Percentiles rank a stretch among this genome's conserved stretches.
These are phyloP conservation scores for Dorcoceras hygrometricum DNA, from an alignment of 257 asterid species.

Conservation along the genomic window DNA sequence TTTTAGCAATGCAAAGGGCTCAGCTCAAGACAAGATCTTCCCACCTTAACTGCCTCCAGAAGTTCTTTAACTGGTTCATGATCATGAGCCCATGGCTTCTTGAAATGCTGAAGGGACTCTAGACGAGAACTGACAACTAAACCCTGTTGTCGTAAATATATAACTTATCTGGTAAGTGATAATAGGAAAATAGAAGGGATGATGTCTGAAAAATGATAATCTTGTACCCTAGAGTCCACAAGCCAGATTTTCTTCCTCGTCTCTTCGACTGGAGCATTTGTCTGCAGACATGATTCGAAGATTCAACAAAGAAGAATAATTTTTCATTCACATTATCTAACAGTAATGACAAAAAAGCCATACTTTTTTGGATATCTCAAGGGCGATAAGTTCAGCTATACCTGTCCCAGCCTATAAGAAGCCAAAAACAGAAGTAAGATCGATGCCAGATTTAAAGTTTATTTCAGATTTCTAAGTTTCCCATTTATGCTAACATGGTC, in stretches of 20 bases:
- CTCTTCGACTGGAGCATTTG: slow-evolving; percentile 56
- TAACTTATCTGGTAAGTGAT: too few species aligned
- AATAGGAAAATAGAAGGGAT: too few species aligned
- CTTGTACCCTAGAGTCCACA: slow-evolving; percentile 74
- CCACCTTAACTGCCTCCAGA: slow-evolving; percentile 76
- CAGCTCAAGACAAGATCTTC: slow-evolving; percentile 19
- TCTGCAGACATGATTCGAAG: slow-evolving; percentile 40
- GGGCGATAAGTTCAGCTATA: slow-evolving; percentile 95
- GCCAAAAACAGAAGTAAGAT: slow-evolving; percentile 26
- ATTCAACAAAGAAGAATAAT: slow-evolving; percentile 6
- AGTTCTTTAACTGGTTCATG: slow-evolving; percentile 73
- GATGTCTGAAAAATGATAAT: slow-evolving; percentile 11
- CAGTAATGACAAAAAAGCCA: slow-evolving; percentile 10
- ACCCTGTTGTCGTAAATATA: slow-evolving; percentile 47
- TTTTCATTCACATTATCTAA: slow-evolving; percentile 16
- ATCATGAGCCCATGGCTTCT: slow-evolving; percentile 86
- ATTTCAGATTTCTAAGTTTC: background rate
- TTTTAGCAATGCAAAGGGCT: background rate
- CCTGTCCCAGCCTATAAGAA: slow-evolving; percentile 90
- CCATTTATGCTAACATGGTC: background rate
- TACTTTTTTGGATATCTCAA: slow-evolving; percentile 71
- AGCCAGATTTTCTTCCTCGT: slow-evolving; percentile 90
- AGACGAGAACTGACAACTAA: slow-evolving; percentile 66
- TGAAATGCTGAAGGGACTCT: slow-evolving; percentile 90
- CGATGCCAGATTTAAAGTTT: background rate